Percentiles rank a stretch among this genome's conserved stretches.
Evolutionary conservation across 495 filamentous ascomycete species (phyloP).

Genomic region (Aspergillus haitiensis): DNA sequence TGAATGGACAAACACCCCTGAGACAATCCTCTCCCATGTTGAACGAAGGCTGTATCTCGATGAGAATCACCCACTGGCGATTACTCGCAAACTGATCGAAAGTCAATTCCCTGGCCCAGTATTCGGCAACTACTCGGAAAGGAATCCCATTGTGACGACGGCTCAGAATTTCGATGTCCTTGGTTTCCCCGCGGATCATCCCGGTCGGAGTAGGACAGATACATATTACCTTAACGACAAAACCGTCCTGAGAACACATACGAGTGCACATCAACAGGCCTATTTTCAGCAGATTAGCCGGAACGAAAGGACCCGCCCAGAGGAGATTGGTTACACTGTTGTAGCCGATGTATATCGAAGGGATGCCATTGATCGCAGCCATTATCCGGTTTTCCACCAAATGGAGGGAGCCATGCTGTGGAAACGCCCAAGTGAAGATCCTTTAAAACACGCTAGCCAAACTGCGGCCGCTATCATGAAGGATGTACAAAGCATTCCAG

Average conservation of each 20-base stretch:
- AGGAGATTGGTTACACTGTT: slow-evolving; percentile 79
- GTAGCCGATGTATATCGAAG: slow-evolving; percentile 95
- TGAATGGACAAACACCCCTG: slow-evolving; percentile 81
- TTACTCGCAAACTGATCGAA: slow-evolving; percentile 90
- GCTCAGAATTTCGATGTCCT: slow-evolving; percentile 93
- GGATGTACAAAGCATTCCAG: slow-evolving; percentile 67
- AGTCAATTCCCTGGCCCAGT: slow-evolving; percentile 73
- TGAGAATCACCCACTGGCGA: slow-evolving; percentile 82
- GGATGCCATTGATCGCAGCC: slow-evolving; percentile 89
- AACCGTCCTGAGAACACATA: slow-evolving; percentile 89
- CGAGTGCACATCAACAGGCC: slow-evolving; percentile 87
- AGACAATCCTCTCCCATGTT: slow-evolving; percentile 70
- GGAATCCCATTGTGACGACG: slow-evolving; percentile 83
- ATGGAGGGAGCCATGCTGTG: slow-evolving; percentile 95
- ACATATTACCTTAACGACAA: slow-evolving; percentile 92
- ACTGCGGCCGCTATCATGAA: slow-evolving; percentile 53
- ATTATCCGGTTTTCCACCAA: slow-evolving; percentile 98
- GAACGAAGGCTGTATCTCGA: slow-evolving; percentile 78
- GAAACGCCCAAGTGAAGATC: slow-evolving; percentile 68
- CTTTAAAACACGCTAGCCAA: slow-evolving; percentile 46
- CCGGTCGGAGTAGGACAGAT: slow-evolving; percentile 81
- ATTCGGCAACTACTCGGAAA: slow-evolving; percentile 73
- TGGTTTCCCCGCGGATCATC: slow-evolving; percentile 84
- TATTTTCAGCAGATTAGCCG: slow-evolving; percentile 63
- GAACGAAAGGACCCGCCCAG: slow-evolving; percentile 50